phyloP scores from a whole-genome alignment of 2,329 filamentous ascomycete species.

The Verticillium dahliae region DNA sequence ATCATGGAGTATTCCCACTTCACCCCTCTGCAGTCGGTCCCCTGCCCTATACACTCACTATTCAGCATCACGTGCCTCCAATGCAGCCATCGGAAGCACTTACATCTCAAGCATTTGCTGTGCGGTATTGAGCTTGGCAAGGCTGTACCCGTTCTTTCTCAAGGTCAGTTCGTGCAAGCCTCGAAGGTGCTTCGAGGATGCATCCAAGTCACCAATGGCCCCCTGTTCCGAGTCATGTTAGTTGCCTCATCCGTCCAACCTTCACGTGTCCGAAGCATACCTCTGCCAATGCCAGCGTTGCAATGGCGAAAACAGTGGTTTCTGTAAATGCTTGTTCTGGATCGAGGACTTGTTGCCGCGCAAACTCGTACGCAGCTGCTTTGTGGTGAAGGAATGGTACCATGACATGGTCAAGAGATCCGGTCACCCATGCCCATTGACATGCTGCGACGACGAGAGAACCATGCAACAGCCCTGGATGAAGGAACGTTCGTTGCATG shows the following conservation, averaged over 20 bases:
- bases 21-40: slow-evolving; percentile 29
- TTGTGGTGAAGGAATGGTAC: slow-evolving; percentile 40
- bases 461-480: slow-evolving; percentile 38
- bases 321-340: slow-evolving; percentile 30
- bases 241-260: not conserved
- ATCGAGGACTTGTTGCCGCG: slow-evolving; percentile 32
- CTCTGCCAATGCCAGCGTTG: slow-evolving; percentile 36
- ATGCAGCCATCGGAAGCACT: slow-evolving; percentile 6
- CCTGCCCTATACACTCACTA: slow-evolving; percentile 24
- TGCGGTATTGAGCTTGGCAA: slow-evolving; percentile 25
- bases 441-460: slow-evolving; percentile 36
- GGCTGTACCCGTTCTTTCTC: slow-evolving; percentile 16
- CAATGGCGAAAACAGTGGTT: slow-evolving; percentile 35
- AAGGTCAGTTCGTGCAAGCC: slow-evolving; percentile 25
- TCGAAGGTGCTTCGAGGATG: slow-evolving; percentile 33
- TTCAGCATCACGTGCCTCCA: not conserved
- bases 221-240: slow-evolving; percentile 20
- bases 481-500: slow-evolving; percentile 34
- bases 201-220: slow-evolving; percentile 34
- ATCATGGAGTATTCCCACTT: slow-evolving; percentile 25
- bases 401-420: slow-evolving; percentile 35
- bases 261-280: slow-evolving; percentile 16
- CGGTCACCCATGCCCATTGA: slow-evolving; percentile 39
- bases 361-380: slow-evolving; percentile 37
- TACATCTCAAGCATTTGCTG: slow-evolving; percentile 37